Evolutionary conservation across 2,329 filamentous ascomycete genomes (phyloP).

Genomic region (Fusarium sarcochroum): DNA sequence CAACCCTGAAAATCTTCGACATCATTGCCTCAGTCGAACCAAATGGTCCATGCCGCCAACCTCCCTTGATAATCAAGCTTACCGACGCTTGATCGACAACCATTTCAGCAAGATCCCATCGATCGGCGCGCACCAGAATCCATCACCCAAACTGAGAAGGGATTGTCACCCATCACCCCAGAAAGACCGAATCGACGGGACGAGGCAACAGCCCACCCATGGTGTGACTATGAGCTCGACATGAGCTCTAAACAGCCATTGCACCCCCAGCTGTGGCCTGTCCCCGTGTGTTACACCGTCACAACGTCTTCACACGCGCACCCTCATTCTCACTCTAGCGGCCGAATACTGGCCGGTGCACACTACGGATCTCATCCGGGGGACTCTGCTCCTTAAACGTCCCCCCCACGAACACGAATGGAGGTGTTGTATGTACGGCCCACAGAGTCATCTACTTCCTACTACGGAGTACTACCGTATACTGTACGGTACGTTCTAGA

Average conservation of each 20-base stretch:
- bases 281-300: constrained; percentile 40
- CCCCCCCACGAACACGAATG: constrained; percentile 10
- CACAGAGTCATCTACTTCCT: constrained; percentile 24
- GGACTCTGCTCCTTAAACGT: constrained; percentile 24
- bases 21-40: constrained; percentile 35
- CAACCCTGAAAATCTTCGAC: constrained; percentile 31
- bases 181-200: constrained; percentile 47
- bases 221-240: constrained; percentile 48
- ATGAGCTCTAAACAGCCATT: constrained; percentile 44
- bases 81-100: constrained; percentile 41
- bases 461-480: constrained; percentile 1
- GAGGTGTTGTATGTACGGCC: constrained; percentile 19
- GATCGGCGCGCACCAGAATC: constrained; percentile 42
- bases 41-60: constrained; percentile 11
- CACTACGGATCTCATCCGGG: constrained; percentile 39
- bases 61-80: constrained; percentile 32
- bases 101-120: constrained; percentile 45
- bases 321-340: constrained; percentile 33
- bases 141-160: constrained; percentile 41
- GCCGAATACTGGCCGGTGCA: constrained; percentile 24
- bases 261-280: constrained; percentile 43
- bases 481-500: not conserved
- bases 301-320: constrained; percentile 41
- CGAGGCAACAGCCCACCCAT: constrained; percentile 48
- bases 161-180: constrained; percentile 41